Evolutionary conservation across 2,329 filamentous ascomycete genomes (phyloP), one percentile per base, ranked within the genome.

Genomic region (Claviceps purpurea): DNA sequence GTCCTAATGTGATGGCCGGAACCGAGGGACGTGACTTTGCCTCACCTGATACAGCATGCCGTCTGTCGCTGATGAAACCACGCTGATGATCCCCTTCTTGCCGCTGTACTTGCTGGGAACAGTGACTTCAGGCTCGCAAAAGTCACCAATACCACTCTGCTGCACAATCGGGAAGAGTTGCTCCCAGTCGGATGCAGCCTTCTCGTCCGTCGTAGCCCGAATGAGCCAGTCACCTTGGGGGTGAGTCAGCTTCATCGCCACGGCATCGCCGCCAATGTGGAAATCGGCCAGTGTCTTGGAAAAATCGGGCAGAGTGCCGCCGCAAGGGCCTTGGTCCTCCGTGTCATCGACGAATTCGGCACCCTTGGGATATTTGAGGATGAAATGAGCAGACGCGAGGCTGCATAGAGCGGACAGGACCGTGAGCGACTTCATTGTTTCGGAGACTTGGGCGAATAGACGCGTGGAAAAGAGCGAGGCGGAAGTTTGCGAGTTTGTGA

Each of bases 41-140:
- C 68, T 50, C 63, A 81, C 78, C 69, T 79, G 74, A 60, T 73
- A 82, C 5, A 82, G 64, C 16, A 76, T 55, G 3, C 80, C 80
- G 54, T 84, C 80, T 0, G 71, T 66, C 0, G 73, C 78, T 20
- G 74, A 68, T 22, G 70, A 71, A 0, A 77, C 73, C 34, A 82
- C 64, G 44, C 73, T 65, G 4, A 84, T 60, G 16, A 82, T 66
- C 18, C 78, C 80, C 63, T 74, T 74, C 61, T 75, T 68, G 40
- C 79, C 79, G 2, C 69, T 71, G 59, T 70, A 80, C n/a, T 66
- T 68, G 26, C 66, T 63, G 0, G 77, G 77, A 0, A 76, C 68
- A 1, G 67, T 70, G 42, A 83, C 63, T 4, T 59, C 57, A 0
- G 74, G 71, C 58, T 75, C 62, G 64, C 80, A 84, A 57, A 76